Percentiles rank a stretch among this genome's conserved stretches.
These are phyloP conservation scores for Ogataea siamensis DNA, from an alignment of 805 yeast genomes.

Conservation along the genomic window DNA sequence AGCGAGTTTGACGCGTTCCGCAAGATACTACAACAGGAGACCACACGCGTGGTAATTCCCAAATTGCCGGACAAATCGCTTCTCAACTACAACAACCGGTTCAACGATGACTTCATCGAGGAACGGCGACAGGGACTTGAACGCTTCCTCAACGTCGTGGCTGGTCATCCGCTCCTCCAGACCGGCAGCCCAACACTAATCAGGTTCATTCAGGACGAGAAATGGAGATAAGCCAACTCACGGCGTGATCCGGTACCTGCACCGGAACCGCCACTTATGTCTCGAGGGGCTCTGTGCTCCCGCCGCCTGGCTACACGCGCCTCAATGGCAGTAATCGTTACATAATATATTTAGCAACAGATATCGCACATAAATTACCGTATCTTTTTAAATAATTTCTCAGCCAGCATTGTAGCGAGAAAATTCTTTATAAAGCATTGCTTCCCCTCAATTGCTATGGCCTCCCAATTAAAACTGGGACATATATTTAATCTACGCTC, in stretches of 20 bases:
- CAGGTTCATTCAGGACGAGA: constrained; percentile 84
- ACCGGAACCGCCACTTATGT: neutral
- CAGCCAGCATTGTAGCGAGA: too few species aligned
- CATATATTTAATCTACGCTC: constrained; percentile 1
- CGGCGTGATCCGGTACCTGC: constrained; percentile 10
- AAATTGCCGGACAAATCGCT: constrained; percentile 81
- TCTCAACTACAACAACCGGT: constrained; percentile 60
- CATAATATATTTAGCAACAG: neutral
- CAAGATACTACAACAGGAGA: constrained; percentile 69
- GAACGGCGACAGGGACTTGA: constrained; percentile 81
- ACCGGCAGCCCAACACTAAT: constrained; percentile 77
- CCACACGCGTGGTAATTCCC: constrained; percentile 79
- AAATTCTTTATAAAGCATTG: constrained; percentile 5
- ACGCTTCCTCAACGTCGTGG: constrained; percentile 70
- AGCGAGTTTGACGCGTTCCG: constrained; percentile 85
- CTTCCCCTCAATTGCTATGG: constrained; percentile 8
- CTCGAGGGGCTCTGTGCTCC: too few species aligned
- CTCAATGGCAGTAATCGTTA: too few species aligned
- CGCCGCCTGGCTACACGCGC: too few species aligned
- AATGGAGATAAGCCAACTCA: constrained; percentile 52
- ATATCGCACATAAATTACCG: too few species aligned
- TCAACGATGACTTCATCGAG: constrained; percentile 80
- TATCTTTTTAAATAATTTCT: too few species aligned
- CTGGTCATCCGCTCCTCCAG: constrained; percentile 91
- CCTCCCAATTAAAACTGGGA: constrained; percentile 7